Evolutionary conservation across 2,329 filamentous ascomycete species (phyloP).

Genomic region (Neocucurbitaria cava): DNA sequence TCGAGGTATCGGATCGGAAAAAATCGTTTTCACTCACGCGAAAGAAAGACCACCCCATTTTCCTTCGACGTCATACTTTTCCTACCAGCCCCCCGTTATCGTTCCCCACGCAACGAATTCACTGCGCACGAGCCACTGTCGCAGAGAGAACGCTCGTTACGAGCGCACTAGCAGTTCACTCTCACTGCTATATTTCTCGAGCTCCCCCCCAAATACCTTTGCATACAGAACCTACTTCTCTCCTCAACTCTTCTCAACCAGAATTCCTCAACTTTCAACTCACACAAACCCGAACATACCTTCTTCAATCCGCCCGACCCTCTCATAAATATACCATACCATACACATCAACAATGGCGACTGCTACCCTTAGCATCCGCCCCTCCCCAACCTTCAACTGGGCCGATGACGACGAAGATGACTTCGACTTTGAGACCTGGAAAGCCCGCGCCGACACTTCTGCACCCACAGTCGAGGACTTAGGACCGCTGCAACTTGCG

Average conservation of each 20-base stretch:
- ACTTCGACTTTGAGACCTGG: conserved; percentile 22
- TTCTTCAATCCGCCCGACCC: too few relatives aligned
- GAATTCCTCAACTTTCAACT: background rate
- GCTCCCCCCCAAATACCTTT: background rate
- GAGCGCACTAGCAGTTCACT: background rate
- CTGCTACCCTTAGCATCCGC: conserved; percentile 4
- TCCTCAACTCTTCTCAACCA: background rate
- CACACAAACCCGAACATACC: too few relatives aligned
- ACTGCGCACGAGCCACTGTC: background rate
- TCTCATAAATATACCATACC: background rate
- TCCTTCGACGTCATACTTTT: background rate
- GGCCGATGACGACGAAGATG: conserved; percentile 34
- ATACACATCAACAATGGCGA: conserved; percentile 8
- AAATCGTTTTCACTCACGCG: background rate
- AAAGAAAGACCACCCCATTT: too few relatives aligned
- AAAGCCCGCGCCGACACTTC: conserved; percentile 21
- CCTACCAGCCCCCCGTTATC: background rate
- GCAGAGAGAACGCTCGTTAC: background rate
- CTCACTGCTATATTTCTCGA: background rate
- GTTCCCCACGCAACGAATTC: background rate
- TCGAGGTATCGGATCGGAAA: background rate
- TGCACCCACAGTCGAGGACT: conserved; percentile 6
- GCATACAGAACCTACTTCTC: background rate
- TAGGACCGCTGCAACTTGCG: conserved; percentile 13
- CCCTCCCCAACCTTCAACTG: conserved; percentile 14